Base-by-base conservation (phyloP, 768 basidiomycete genomes). In the Lactarius indigo region DNA sequence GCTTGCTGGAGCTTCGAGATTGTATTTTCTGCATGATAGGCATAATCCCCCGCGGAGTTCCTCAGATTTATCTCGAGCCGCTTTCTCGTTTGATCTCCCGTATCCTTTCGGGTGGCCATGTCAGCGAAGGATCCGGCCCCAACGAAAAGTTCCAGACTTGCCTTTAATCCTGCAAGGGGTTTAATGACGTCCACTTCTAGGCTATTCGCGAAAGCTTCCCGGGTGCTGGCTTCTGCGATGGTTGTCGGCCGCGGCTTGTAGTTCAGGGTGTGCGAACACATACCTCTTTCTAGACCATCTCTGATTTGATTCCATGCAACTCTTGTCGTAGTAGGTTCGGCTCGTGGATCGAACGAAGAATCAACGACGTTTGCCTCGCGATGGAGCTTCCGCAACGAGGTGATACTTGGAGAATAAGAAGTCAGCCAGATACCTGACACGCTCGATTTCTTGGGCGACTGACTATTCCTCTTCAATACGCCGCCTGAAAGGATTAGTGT, bases 51-150 rank as follows among this genome's bases (percentile, higher is more conserved):
- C 20, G 80, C 80, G 0, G 93, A 92, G 9, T 87, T 86, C 76
- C 92, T 94, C 65, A 96, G 77, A 74, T 96, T 94, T 72, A 96
- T 94, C 75, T 91, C 93, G 75, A 97, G 89, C 31, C 92, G 87
- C 74, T 92, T 92, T 57, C 92, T 84, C 17, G 92, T 96, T 37
- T 94, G 85, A 63, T 93, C 92, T 78, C 95, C 94, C 13, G 89
- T 89, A 71, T 95, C 93, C 92, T 94, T 67, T 15, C 54, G 57
- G 23, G 20, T 42, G 41, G 18, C 31, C 33, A n/a, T n/a, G 17
- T 12, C n/a, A 9, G 15, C 26, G 28, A 28, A 41, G 13, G 20
- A 5, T 42, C 3, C 55, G 6, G 7, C 9, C 39, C 26, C 35
- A 31, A 52, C 60, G 31, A 30, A 66, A 55, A 39, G 20, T 35